A percentile compares a stretch with the other conserved stretches of the same genome.
Evolutionary conservation across 2,329 filamentous ascomycete genomes (phyloP).

Genomic region (Madurella fahalii): DNA sequence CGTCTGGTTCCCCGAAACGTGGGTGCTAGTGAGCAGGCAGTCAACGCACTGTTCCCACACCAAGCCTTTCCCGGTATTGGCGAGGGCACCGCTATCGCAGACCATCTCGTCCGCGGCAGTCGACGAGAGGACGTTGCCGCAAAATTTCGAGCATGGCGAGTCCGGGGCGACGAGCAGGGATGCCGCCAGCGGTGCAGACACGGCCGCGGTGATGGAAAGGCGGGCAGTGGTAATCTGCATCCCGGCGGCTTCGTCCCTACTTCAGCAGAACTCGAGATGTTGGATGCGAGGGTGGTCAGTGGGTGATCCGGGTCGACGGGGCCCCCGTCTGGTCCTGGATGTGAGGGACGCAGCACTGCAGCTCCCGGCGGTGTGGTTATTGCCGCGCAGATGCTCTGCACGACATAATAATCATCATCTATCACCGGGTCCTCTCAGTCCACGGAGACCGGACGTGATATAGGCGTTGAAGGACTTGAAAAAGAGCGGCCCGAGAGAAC

Average conservation of each 20-base stretch:
- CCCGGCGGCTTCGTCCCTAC: slow-evolving; percentile 2
- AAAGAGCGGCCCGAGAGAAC: background rate
- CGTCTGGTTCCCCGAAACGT: slow-evolving; percentile 40
- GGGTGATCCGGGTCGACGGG: no score
- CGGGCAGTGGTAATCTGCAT: slow-evolving; percentile 17
- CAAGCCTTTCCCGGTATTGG: slow-evolving; percentile 37
- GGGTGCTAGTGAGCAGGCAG: slow-evolving; percentile 51
- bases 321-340: no score
- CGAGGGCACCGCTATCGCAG: slow-evolving; percentile 42
- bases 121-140: slow-evolving; percentile 49
- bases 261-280: background rate
- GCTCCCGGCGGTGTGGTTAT: slow-evolving; percentile 19
- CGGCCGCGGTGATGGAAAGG: slow-evolving; percentile 13
- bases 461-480: background rate
- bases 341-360: slow-evolving; percentile 20
- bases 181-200: slow-evolving; percentile 21
- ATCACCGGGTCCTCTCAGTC: background rate
- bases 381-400: slow-evolving; percentile 16
- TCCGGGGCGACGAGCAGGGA: slow-evolving; percentile 42
- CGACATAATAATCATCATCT: slow-evolving; percentile 19
- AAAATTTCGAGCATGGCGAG: slow-evolving; percentile 48
- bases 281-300: no score
- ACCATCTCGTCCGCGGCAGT: slow-evolving; percentile 46
- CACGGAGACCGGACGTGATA: background rate
- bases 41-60: slow-evolving; percentile 49